A percentile compares a stretch with the other conserved stretches of the same genome.
Evolutionary conservation across 495 filamentous ascomycete genomes (phyloP).

Genomic region (Cryomyces antarcticus): DNA sequence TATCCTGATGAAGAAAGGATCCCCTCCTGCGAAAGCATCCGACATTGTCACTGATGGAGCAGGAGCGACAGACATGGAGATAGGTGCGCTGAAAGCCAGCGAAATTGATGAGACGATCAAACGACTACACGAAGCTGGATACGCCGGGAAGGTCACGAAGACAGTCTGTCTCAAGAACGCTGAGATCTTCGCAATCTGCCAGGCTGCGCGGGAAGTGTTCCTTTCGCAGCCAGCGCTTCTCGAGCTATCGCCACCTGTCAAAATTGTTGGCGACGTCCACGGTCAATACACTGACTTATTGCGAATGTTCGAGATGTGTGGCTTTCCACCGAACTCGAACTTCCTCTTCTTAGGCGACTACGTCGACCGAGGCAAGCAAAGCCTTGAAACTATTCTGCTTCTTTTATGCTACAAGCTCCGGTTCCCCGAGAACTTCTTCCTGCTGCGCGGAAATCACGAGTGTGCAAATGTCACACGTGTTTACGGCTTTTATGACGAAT

Average conservation of each 20-base stretch:
- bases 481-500: slow-evolving; percentile 99
- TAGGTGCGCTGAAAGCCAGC: slow-evolving; percentile 65
- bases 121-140: slow-evolving; percentile 80
- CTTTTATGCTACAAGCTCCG: slow-evolving; percentile 97
- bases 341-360: slow-evolving; percentile 96
- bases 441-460: slow-evolving; percentile 92
- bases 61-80: slow-evolving; percentile 27
- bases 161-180: slow-evolving; percentile 93
- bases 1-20: slow-evolving; percentile 60
- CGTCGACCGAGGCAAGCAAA: slow-evolving; percentile 94
- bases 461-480: slow-evolving; percentile 97
- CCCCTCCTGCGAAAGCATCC: slow-evolving; percentile 1
- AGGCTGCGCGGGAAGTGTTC: slow-evolving; percentile 69
- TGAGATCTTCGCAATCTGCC: slow-evolving; percentile 84
- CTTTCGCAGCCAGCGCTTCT: slow-evolving; percentile 79
- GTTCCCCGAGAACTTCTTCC: slow-evolving; percentile 96
- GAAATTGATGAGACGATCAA: slow-evolving; percentile 97
- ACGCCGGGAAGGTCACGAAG: slow-evolving; percentile 93
- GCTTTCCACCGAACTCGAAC: slow-evolving; percentile 84
- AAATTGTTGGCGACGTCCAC: slow-evolving; percentile 96
- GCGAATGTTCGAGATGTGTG: slow-evolving; percentile 97
- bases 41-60: background rate
- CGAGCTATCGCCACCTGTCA: slow-evolving; percentile 89
- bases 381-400: slow-evolving; percentile 87
- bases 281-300: slow-evolving; percentile 97